These are phyloP conservation scores for Aspergillus diversus DNA, from an alignment of 495 filamentous ascomycete genomes.

Conservation along the genomic window DNA sequence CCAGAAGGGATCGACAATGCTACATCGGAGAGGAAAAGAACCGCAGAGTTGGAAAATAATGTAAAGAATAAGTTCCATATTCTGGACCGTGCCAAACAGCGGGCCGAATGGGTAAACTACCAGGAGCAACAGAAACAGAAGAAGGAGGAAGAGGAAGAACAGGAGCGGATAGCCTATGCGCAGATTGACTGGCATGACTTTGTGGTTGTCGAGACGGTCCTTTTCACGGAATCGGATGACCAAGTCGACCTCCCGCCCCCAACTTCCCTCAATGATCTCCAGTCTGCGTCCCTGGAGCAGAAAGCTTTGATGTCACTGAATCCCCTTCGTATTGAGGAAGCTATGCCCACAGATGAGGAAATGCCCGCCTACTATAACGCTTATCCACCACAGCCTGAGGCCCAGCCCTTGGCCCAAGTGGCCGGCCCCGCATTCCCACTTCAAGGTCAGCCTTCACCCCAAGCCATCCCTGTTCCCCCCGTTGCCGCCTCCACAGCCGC, in stretches of 20 bases:
- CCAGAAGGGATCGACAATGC: constrained; percentile 67
- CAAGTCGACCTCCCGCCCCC: constrained; percentile 84
- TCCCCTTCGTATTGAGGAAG: constrained; percentile 89
- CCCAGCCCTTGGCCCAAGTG: constrained; percentile 20
- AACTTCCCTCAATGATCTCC: constrained; percentile 84
- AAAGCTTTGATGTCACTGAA: constrained; percentile 87
- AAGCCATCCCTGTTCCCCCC: constrained; percentile 31
- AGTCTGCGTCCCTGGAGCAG: constrained; percentile 92
- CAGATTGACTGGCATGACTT: constrained; percentile 99
- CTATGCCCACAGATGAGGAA: constrained; percentile 81
- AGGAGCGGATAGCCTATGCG: constrained; percentile 81
- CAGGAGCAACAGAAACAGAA: constrained; percentile 85
- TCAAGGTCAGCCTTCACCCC: constrained; percentile 42
- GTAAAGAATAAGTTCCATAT: constrained; percentile 78
- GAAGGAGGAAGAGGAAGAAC: constrained; percentile 86
- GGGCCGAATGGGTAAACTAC: constrained; percentile 84
- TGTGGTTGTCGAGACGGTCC: constrained; percentile 92
- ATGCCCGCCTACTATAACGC: constrained; percentile 59
- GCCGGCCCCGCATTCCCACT: constrained; percentile 38
- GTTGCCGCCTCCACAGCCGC: constrained; percentile 36
- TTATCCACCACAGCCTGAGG: constrained; percentile 41
- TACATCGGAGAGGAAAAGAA: constrained; percentile 68
- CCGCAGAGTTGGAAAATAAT: constrained; percentile 77
- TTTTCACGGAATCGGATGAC: constrained; percentile 89
- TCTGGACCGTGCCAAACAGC: constrained; percentile 75